These are phyloP conservation scores for Biancaea sappan DNA, from an alignment of 306 rosid genomes.

Conservation along the genomic window DNA sequence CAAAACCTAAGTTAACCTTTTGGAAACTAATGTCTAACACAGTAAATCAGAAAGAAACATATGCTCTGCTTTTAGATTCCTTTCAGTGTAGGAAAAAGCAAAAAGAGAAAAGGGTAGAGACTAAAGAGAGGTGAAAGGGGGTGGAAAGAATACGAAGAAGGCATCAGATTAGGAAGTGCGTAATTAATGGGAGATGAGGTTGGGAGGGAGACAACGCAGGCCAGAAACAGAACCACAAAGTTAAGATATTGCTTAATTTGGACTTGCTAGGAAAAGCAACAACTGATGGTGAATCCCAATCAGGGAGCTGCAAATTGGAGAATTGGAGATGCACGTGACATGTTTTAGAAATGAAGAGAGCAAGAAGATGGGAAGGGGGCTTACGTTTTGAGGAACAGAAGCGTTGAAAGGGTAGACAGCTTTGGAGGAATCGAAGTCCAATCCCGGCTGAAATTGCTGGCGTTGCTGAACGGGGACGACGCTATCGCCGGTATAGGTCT, in stretches of 20 bases:
- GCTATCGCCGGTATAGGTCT: constrained; percentile 61
- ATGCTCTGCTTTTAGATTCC: constrained; percentile 32
- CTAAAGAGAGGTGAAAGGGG: constrained; percentile 32
- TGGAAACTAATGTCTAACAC: not conserved
- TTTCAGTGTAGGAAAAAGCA: constrained; percentile 31
- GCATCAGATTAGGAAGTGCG: not conserved
- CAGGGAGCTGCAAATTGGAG: not conserved
- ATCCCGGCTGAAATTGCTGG: constrained; percentile 62
- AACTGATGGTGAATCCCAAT: constrained; percentile 1
- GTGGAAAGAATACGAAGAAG: constrained; percentile 22
- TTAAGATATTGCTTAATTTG: not conserved
- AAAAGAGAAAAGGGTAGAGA: constrained; percentile 16
- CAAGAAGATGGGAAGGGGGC: not conserved
- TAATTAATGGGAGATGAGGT: not conserved
- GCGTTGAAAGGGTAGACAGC: constrained; percentile 57
- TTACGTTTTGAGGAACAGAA: constrained; percentile 70
- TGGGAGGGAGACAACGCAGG: not conserved
- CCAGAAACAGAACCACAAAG: constrained; percentile 2
- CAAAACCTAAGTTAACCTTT: not conserved
- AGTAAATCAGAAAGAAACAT: not conserved
- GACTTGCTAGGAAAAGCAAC: constrained; percentile 13
- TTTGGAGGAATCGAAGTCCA: constrained; percentile 67
- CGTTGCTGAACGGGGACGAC: constrained; percentile 73
- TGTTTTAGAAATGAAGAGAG: not conserved
- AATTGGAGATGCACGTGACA: not conserved